phyloP scores from a whole-genome alignment of 129 eudicot species.

The Saposhnikovia divaricata region DNA sequence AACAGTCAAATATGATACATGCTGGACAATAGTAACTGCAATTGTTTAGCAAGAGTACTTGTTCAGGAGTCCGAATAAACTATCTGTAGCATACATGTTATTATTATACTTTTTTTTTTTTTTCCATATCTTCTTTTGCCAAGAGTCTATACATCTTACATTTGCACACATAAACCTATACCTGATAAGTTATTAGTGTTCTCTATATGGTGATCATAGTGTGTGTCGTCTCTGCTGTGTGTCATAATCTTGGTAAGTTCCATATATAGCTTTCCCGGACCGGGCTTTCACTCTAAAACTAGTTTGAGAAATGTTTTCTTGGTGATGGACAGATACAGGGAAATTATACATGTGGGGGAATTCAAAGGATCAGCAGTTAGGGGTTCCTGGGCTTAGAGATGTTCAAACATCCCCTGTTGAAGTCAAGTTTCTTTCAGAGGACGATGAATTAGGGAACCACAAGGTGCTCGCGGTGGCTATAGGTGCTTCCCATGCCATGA shows the following conservation, averaged over 20 bases:
- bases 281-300: not conserved
- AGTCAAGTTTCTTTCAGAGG: slow-evolving; percentile 73
- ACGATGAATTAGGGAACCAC: slow-evolving; percentile 57
- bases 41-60: not conserved
- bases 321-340: slow-evolving; percentile 52
- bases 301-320: not conserved
- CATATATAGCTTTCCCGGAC: no score
- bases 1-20: not conserved
- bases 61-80: not conserved
- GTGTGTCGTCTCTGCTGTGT: not conserved
- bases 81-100: not conserved
- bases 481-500: slow-evolving; percentile 92
- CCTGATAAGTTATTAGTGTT: not conserved
- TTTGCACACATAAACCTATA: not conserved
- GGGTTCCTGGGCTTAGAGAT: slow-evolving; percentile 84
- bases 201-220: not conserved
- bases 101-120: no score
- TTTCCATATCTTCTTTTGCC: not conserved
- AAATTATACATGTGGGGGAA: slow-evolving; percentile 96
- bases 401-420: slow-evolving; percentile 67
- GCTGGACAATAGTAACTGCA: not conserved
- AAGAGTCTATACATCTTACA: not conserved
- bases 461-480: slow-evolving; percentile 60
- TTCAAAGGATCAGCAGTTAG: slow-evolving; percentile 70
- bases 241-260: not conserved